These are phyloP conservation scores for Alternaria consortialis DNA, from an alignment of 2,329 filamentous ascomycete genomes.

Conservation along the genomic window DNA sequence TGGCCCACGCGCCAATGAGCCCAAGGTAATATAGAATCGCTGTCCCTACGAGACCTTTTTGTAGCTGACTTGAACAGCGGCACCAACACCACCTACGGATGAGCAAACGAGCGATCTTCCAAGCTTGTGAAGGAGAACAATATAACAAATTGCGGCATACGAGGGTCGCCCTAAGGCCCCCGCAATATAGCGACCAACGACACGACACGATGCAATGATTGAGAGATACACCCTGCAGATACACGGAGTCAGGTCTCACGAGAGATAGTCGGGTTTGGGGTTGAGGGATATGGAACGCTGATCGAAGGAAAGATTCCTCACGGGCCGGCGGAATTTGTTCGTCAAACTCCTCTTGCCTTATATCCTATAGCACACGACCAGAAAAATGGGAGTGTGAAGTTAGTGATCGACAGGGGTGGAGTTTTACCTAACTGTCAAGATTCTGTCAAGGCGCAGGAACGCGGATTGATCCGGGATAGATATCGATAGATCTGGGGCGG, in stretches of 20 bases:
- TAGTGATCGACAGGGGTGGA: neutral
- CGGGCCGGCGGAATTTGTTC: neutral
- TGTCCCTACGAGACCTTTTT: neutral
- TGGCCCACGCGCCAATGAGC: conserved; percentile 25
- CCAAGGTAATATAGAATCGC: conserved; percentile 15
- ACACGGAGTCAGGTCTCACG: neutral
- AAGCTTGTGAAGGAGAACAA: neutral
- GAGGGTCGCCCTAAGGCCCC: neutral
- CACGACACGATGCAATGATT: neutral
- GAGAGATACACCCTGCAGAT: neutral
- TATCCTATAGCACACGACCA: neutral
- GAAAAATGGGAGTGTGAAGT: neutral
- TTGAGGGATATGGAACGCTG: neutral
- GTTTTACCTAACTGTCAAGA: neutral
- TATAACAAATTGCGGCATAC: neutral
- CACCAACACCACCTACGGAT: conserved; percentile 25
- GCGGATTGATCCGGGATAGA: neutral
- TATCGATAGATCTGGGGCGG: neutral
- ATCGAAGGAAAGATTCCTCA: neutral
- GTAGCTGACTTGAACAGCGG: conserved; percentile 16
- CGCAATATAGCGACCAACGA: neutral
- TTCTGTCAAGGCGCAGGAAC: neutral
- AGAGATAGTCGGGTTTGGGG: neutral
- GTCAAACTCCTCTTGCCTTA: neutral
- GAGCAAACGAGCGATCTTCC: conserved; percentile 6